Evolutionary conservation across 352 stramenopile species (phyloP).

Genomic region (Globisporangium spinosum): DNA sequence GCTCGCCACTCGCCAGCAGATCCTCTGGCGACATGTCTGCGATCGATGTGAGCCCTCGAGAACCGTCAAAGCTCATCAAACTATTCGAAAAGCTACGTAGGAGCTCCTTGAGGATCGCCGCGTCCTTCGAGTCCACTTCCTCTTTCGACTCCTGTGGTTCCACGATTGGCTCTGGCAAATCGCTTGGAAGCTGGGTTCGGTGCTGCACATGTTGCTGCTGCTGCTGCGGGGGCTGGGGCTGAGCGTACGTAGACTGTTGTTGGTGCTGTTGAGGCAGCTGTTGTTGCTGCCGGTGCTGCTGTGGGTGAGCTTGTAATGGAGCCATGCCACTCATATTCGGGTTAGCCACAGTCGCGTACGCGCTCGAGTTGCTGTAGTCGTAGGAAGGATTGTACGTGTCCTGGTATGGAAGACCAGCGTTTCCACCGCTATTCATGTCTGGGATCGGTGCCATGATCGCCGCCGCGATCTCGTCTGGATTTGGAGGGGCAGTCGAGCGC

Average conservation of each 20-base stretch:
- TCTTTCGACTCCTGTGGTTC: slow-evolving; percentile 59
- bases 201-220: slow-evolving; percentile 15
- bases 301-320: slow-evolving; percentile 8
- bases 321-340: neutral
- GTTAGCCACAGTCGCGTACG: slow-evolving; percentile 12
- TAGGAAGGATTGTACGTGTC: slow-evolving; percentile 12
- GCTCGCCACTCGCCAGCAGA: slow-evolving; percentile 67
- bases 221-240: neutral
- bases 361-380: slow-evolving; percentile 19
- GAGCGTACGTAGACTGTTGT: neutral
- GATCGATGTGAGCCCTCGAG: slow-evolving; percentile 49
- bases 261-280: neutral
- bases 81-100: slow-evolving; percentile 65
- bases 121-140: slow-evolving; percentile 60
- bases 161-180: slow-evolving; percentile 59
- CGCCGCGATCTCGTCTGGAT: slow-evolving; percentile 52
- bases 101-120: slow-evolving; percentile 63
- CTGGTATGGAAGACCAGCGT: slow-evolving; percentile 6
- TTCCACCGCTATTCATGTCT: slow-evolving; percentile 6
- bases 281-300: slow-evolving; percentile 4
- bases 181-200: slow-evolving; percentile 20
- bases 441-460: slow-evolving; percentile 35
- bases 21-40: slow-evolving; percentile 76
- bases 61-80: slow-evolving; percentile 51
- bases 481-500: slow-evolving; percentile 37